Evolutionary conservation across 306 rosid species (phyloP).

Genomic region (Prunus kanzakura): DNA sequence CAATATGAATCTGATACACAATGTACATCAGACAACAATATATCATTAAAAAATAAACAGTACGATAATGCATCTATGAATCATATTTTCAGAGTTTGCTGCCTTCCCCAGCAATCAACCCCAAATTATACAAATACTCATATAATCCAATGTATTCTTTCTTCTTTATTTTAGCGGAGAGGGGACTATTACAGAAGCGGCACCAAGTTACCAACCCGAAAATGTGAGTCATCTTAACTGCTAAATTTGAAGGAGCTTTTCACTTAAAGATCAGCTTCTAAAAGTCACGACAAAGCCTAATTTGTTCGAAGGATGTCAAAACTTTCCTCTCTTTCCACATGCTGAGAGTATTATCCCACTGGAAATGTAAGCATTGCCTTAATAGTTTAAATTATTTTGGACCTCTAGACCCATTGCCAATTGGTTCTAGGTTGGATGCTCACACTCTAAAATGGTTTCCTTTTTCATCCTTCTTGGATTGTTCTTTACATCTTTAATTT

Average conservation of each 20-base stretch:
- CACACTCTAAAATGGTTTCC: too few species aligned
- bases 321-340: not conserved
- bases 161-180: not conserved
- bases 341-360: too few species aligned
- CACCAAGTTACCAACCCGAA: not conserved
- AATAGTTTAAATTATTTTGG: too few species aligned
- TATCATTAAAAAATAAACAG: not conserved
- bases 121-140: not conserved
- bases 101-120: not conserved
- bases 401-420: too few species aligned
- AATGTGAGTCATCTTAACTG: not conserved
- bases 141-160: not conserved
- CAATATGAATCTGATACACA: conserved; percentile 78
- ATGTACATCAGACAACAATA: conserved; percentile 22
- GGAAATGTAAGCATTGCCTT: too few species aligned
- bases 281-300: not conserved
- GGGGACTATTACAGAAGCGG: not conserved
- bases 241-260: not conserved
- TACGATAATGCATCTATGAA: not conserved
- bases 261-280: not conserved
- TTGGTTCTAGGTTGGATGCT: too few species aligned
- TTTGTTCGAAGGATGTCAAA: not conserved
- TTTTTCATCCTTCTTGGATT: too few species aligned
- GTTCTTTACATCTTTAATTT: too few species aligned
- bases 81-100: not conserved